Base-by-base conservation (phyloP, 805 yeast genomes). In the Wickerhamomyces alni region DNA sequence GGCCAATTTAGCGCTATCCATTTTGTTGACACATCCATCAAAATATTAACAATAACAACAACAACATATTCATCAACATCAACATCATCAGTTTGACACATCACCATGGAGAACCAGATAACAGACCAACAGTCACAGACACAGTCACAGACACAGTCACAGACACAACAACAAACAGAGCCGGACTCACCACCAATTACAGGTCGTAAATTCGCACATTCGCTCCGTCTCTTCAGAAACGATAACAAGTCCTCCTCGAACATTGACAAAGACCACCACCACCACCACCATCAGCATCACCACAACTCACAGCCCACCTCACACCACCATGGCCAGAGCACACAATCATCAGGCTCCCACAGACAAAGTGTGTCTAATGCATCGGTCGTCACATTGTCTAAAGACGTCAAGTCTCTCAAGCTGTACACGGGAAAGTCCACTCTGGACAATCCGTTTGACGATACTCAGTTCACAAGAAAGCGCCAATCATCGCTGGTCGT, bases 171-270 rank as follows among this genome's bases (percentile, higher is more conserved):
- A 11, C 28, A 26, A 11, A 26, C n/a, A 10, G 28, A 26, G 28
- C 38, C 48, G 41, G 42, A 42, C 37, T 36, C 37, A 24, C 39
- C 19, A 8, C 17, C 24, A 18, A 42, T 48, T 37, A 66, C 77
- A 1, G 80, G 80, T 5, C 61, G 81, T 42, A 75, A 75, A 50
- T 81, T 81, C 0, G 81, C 82, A 11, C 64, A 72, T 37, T 72
- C 81, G 1, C 57, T 78, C 18, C 60, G 82, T 33, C 57, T 79
- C 12, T 79, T 79, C 51, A 63, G 75, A 40, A 55, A 57, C 16
- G 67, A 58, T 21, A 54, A 61, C 43, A 42, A 42, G 30, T 43
- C 49, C 35, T 24, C 37, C n/a, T 17, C 44, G 5, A 26, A 10
- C 13, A 41, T 39, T 11, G 47, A 47, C 12, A 30, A 30, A 25